Conservation (phyloP, 139 green algal genomes). For the Tetraselmis chui region DNA sequence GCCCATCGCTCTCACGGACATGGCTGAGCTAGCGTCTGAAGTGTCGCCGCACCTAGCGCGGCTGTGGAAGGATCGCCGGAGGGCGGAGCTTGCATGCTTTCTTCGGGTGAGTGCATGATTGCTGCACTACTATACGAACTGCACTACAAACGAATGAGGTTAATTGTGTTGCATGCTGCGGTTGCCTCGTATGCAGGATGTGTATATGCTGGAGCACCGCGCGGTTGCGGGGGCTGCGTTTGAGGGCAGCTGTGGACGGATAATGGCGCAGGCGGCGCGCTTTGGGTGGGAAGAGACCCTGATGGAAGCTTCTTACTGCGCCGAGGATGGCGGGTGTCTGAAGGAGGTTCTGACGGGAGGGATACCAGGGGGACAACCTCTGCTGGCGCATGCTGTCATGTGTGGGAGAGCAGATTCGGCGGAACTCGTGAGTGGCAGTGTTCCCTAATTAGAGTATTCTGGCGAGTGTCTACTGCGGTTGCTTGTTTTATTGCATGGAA, state of each 20-base stretch:
- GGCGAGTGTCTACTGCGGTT: too few relatives aligned
- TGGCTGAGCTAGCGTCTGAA: background rate
- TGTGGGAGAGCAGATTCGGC: background rate
- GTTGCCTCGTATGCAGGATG: background rate
- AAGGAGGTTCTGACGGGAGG: background rate
- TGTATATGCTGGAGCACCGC: background rate
- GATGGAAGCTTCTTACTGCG: background rate
- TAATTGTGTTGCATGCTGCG: background rate
- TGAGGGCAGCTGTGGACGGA: background rate
- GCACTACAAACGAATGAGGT: background rate
- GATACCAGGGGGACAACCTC: background rate
- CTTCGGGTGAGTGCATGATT: background rate
- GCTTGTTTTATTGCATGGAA: background rate
- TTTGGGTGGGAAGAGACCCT: background rate
- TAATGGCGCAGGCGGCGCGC: background rate
- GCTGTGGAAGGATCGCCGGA: background rate
- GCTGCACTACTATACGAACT: background rate
- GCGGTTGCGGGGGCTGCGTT: background rate
- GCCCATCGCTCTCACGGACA: background rate
- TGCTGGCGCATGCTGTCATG: background rate
- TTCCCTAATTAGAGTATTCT: background rate
- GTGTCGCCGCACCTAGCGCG: background rate
- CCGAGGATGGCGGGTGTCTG: background rate
- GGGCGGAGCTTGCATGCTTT: background rate
- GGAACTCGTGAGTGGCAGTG: background rate